Evolutionary conservation across 345 rosid species (phyloP), one percentile per base, ranked within the genome.

Genomic region (Stellera chamaejasme): DNA sequence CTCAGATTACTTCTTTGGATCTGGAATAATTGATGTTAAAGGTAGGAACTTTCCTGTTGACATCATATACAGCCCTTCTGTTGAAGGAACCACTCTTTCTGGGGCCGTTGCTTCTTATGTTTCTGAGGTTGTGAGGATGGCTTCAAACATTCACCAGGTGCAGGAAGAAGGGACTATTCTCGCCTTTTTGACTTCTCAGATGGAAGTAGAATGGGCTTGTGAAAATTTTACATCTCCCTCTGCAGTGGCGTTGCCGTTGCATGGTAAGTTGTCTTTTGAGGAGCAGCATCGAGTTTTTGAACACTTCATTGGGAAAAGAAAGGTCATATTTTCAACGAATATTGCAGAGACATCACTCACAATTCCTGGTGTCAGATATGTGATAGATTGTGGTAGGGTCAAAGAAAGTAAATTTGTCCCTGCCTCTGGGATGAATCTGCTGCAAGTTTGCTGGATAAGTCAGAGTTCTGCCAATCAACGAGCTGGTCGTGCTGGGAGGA

Each of bases 401-500:
- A 92, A 88, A 68, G 90, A 85, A 77, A 80, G 85, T 66, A 79
- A 68, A 60, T 85, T 76, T 70, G 96, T 88, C 64, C 76, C 95
- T 32, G 66, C 73, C 48, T 77, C 83, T 44, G 95, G 98, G 45
- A 88, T 88, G 92, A 85, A 77, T 64, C 79, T 92, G 71, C 95
- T 88, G 58, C 79, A 67, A 66, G 88, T 92, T 46, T 69, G 93
- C 67, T 54, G 66, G 69, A 69, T 82, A 55, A 84, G 95, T 73
- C 77, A 82, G 72, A 86, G 98, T 70, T 92, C 95, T 58, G 96
- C 96, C 49, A 75, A 67, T 43, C 96, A 92, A 61, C 77, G 98
- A 47, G 90, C 95, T 75, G 98, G 96, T 66, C 98, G 96, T 75
- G 98, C 98, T 52, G 98, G 96, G 58, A 83, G 98, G 79, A 88